Evolutionary conservation across 2,329 filamentous ascomycete species (phyloP).

Genomic region (Phoma herbarum): DNA sequence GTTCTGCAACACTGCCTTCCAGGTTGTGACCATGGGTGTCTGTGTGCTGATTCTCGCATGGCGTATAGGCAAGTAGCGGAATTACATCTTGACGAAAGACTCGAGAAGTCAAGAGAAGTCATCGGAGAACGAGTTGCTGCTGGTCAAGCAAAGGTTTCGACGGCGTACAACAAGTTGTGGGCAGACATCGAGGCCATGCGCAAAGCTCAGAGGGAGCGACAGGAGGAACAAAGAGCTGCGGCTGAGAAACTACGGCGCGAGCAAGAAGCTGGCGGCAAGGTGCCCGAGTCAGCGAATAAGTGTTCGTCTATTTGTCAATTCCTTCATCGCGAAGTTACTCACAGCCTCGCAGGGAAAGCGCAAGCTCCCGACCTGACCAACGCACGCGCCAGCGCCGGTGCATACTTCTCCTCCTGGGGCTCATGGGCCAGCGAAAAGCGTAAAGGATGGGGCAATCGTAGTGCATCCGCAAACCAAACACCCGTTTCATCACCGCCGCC

Average conservation of each 20-base stretch:
- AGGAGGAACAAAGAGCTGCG: slow-evolving; percentile 63
- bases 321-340: background rate
- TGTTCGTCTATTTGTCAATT: slow-evolving; percentile 30
- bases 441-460: slow-evolving; percentile 43
- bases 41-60: slow-evolving; percentile 51
- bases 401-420: slow-evolving; percentile 71
- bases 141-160: slow-evolving; percentile 86
- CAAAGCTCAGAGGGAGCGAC: slow-evolving; percentile 73
- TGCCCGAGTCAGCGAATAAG: slow-evolving; percentile 25
- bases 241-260: slow-evolving; percentile 31
- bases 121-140: slow-evolving; percentile 89
- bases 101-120: slow-evolving; percentile 83
- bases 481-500: slow-evolving; percentile 33
- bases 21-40: slow-evolving; percentile 38
- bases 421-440: slow-evolving; percentile 79
- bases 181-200: slow-evolving; percentile 85
- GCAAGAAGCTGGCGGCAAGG: slow-evolving; percentile 33
- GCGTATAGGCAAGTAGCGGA: slow-evolving; percentile 78
- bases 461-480: slow-evolving; percentile 26
- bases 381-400: slow-evolving; percentile 62
- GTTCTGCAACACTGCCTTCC: slow-evolving; percentile 41
- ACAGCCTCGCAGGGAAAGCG: slow-evolving; percentile 31
- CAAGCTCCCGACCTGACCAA: slow-evolving; percentile 54
- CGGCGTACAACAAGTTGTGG: slow-evolving; percentile 87
- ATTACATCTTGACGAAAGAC: slow-evolving; percentile 88